Conservation (phyloP, 495 filamentous ascomycete genomes). For the Tuber indicum region DNA sequence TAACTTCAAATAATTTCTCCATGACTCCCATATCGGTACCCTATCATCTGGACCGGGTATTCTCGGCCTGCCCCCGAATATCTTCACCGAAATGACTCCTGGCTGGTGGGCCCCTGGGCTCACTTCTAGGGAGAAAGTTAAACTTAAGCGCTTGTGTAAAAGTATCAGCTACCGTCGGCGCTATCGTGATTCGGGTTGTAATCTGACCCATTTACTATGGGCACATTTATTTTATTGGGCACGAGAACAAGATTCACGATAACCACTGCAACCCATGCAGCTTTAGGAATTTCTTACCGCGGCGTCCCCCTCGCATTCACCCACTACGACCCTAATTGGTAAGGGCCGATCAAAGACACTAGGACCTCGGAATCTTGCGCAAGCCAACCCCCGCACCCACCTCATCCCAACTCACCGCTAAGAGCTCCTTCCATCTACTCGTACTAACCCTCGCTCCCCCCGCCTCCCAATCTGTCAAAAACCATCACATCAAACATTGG, state of each 20-base stretch:
- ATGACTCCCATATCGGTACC: background rate
- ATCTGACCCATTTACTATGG: background rate
- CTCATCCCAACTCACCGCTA: background rate
- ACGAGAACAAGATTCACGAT: background rate
- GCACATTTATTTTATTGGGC: background rate
- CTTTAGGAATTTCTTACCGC: background rate
- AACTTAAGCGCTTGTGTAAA: too few species aligned
- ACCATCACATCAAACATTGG: background rate
- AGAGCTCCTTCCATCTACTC: background rate
- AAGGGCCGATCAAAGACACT: background rate
- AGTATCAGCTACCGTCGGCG: background rate
- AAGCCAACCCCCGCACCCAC: background rate
- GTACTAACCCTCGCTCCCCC: background rate
- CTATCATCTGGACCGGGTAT: background rate
- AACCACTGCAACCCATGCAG: background rate
- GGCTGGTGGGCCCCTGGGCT: background rate
- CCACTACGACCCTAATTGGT: background rate
- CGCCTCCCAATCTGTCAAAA: background rate
- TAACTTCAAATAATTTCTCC: background rate
- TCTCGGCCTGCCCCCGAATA: background rate
- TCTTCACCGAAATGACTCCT: background rate
- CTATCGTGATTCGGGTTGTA: background rate
- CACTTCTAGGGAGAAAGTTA: background rate
- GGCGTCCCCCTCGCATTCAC: background rate
- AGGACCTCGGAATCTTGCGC: background rate